phyloP scores from a whole-genome alignment of 2,329 filamentous ascomycete genomes.

The Claviceps pazoutovae region DNA sequence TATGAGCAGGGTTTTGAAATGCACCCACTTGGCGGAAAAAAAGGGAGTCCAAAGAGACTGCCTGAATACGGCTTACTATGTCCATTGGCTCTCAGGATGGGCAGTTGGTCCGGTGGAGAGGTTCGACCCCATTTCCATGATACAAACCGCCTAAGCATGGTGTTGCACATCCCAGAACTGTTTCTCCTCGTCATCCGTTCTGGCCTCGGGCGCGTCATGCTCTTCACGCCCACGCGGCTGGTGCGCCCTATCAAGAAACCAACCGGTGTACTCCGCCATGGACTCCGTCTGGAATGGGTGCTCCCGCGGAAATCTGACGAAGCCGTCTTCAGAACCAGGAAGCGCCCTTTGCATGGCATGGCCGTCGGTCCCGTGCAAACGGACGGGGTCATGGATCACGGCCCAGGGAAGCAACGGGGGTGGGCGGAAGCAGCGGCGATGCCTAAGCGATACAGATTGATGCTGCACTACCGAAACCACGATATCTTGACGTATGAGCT shows the following conservation, averaged over 20 bases:
- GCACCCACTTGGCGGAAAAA: constrained; percentile 16
- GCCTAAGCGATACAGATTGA: constrained; percentile 46
- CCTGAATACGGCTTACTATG: constrained; percentile 19
- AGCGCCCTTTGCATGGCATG: constrained; percentile 49
- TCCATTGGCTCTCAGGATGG: constrained; percentile 16
- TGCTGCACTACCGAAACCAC: constrained; percentile 60
- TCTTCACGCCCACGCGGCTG: constrained; percentile 40
- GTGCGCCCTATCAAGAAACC: constrained; percentile 10
- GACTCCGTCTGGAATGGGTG: constrained; percentile 40
- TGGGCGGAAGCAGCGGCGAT: constrained; percentile 7
- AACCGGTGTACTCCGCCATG: constrained; percentile 18
- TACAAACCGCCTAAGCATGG: constrained; percentile 39
- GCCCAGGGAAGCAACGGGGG: constrained; percentile 7
- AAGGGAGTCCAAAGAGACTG: constrained; percentile 9
- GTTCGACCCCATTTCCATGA: constrained; percentile 17
- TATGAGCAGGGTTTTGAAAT: constrained; percentile 36
- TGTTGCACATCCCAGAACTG: constrained; percentile 52
- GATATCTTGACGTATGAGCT: constrained; percentile 58
- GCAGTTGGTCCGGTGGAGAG: constrained; percentile 10
- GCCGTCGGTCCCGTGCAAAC: constrained; percentile 51
- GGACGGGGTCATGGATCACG: constrained; percentile 11
- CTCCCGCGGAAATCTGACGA: constrained; percentile 36
- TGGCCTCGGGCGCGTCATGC: constrained; percentile 48
- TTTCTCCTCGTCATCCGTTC: constrained; percentile 53
- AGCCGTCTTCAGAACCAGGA: constrained; percentile 24